A percentile compares a stretch with the other conserved stretches of the same genome.
phyloP scores from a whole-genome alignment of 169 alveolate genomes.

The Eimeria acervulina region DNA sequence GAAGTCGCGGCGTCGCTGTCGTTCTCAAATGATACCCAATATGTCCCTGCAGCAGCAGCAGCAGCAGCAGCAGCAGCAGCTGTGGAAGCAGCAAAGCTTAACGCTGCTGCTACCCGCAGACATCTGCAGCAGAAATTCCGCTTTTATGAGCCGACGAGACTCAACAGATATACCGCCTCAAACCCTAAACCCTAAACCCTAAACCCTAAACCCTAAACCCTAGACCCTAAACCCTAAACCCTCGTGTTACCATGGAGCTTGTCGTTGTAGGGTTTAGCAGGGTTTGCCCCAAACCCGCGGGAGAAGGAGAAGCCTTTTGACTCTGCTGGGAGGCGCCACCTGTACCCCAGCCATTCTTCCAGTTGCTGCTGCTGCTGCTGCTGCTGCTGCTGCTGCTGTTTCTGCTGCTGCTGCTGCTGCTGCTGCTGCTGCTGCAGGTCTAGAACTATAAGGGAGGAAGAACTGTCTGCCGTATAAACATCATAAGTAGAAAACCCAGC shows the following conservation, averaged over 20 bases:
- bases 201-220: neutral
- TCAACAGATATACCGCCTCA: neutral
- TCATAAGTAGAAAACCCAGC: slow-evolving; percentile 16
- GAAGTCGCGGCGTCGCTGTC: slow-evolving; percentile 2
- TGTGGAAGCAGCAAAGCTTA: neutral
- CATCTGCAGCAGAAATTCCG: neutral
- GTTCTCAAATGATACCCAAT: slow-evolving; percentile 23
- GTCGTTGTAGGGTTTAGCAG: neutral
- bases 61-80: slow-evolving; percentile 27
- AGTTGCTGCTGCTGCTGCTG: slow-evolving; percentile 1
- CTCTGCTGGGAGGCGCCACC: slow-evolving; percentile 35
- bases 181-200: neutral
- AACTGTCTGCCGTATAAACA: neutral
- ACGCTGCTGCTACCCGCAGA: neutral
- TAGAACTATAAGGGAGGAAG: neutral
- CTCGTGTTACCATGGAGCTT: neutral
- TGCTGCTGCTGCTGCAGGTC: slow-evolving; percentile 47
- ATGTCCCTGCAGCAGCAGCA: slow-evolving; percentile 45
- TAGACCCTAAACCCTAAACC: slow-evolving; percentile 2
- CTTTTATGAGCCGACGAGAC: neutral
- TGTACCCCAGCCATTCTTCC: neutral
- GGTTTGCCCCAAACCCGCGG: slow-evolving; percentile 1
- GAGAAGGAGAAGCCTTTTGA: neutral
- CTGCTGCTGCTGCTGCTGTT: slow-evolving; percentile 37
- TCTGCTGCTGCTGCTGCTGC: slow-evolving; percentile 19